A percentile compares a stretch with the other conserved stretches of the same genome.
These are phyloP conservation scores for Neurospora hispaniola DNA, from an alignment of 495 filamentous ascomycete species.

Conservation along the genomic window DNA sequence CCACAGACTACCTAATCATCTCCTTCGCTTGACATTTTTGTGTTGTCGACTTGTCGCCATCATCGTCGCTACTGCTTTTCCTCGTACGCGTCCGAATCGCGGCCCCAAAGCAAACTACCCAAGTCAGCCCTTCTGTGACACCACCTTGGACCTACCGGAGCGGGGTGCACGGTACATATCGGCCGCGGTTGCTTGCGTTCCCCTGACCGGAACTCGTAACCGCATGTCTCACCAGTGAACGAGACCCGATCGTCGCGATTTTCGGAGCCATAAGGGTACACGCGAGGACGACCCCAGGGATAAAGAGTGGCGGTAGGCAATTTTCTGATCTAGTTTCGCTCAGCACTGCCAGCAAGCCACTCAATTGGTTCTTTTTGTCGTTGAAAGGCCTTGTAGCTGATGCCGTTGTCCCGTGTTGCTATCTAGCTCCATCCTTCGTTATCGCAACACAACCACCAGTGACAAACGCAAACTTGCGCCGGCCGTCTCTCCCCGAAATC, in stretches of 20 bases:
- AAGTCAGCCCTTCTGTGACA: background rate
- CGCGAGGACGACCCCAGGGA: background rate
- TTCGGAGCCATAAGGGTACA: constrained; percentile 3
- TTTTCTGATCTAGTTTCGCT: background rate
- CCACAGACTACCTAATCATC: background rate
- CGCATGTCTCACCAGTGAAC: constrained; percentile 5
- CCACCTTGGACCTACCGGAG: background rate
- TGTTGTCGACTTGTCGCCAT: background rate
- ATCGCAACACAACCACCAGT: background rate
- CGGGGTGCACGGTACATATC: background rate
- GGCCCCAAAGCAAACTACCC: background rate
- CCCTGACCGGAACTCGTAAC: constrained; percentile 1
- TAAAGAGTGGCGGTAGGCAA: background rate
- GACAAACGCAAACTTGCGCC: background rate
- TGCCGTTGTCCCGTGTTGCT: background rate
- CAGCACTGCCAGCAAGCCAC: background rate
- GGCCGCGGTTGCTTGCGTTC: background rate
- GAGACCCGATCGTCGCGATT: background rate
- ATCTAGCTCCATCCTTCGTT: background rate
- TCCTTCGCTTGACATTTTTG: background rate
- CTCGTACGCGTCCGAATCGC: background rate
- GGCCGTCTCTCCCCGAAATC: background rate
- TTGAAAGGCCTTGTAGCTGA: background rate
- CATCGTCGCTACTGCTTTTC: background rate
- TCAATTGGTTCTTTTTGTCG: background rate